Base-by-base conservation (phyloP, 176 grass and related monocot species). In the Oryza glumipatula region DNA sequence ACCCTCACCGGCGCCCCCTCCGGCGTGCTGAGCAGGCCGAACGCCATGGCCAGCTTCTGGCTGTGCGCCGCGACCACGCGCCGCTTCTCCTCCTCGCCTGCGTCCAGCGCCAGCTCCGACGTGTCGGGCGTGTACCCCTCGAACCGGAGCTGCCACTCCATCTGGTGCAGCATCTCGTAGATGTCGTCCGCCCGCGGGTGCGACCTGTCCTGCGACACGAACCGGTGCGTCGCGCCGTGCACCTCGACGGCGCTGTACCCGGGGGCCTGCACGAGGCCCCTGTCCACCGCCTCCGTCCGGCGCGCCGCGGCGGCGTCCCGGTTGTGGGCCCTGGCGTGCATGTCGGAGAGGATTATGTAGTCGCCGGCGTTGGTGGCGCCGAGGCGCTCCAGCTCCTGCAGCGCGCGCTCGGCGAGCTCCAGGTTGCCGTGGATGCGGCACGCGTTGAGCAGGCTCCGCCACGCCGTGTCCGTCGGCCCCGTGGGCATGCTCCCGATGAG, bases 1-100 rank as follows among this genome's bases (percentile, higher is more conserved):
- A 97, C 51, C 77, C 92, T 85, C 74, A 97, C 88, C 16, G 73
- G 72, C 26, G 68, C 51, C 28, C 83, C 52, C 5, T 92, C 67
- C 76, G 85, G 76, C 83, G 86, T 87, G 65, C 77, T 90, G 26
- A 94, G 68, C 60, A 97, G 80, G 22, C 87, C 88, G 69, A 94
- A 97, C 67, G 94, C 94, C 68, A 94, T 90, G 19, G 94, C 94
- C 49, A 97, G 92, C 88, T 97, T 94, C 83, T 97, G 92, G 79
- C 94, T 94, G 70, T 92, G 88, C 66, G 72, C 84, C 8, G 64
- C 51, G 10, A 90, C 24, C 65, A 72, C 46, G 28, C 74, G 70
- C 79, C 52, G 78, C 87, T 92, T 97, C 87, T 97, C 94, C 61
- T 94, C 89, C 12, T 92, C 89, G 22, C 68, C 80, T 12, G 76